These are phyloP conservation scores for Podospora appendiculata DNA, from an alignment of 495 filamentous ascomycete genomes.

Conservation along the genomic window DNA sequence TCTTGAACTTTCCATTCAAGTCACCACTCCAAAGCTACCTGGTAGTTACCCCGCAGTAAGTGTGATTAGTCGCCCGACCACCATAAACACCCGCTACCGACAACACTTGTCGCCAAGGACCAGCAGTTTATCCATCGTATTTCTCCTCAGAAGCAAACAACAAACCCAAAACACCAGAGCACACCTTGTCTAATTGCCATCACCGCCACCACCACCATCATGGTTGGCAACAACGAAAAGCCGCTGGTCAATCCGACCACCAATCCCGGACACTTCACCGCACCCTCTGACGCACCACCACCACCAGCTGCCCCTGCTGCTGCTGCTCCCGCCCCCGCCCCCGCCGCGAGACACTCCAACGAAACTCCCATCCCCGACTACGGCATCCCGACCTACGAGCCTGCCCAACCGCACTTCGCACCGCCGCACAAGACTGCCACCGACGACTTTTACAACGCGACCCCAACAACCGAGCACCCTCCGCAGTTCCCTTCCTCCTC, in stretches of 20 bases:
- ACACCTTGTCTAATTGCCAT: neutral
- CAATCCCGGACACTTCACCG: too few species aligned
- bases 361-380: slow-evolving; percentile 23
- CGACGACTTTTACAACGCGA: slow-evolving; percentile 20
- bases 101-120: too few species aligned
- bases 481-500: slow-evolving; percentile 6
- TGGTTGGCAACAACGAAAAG: slow-evolving; percentile 5
- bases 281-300: slow-evolving; percentile 7
- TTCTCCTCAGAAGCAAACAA: neutral
- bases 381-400: slow-evolving; percentile 19
- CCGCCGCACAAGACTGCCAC: slow-evolving; percentile 1
- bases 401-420: slow-evolving; percentile 16
- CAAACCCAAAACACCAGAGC: neutral
- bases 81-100: too few species aligned
- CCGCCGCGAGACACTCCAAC: slow-evolving; percentile 15
- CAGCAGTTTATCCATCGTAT: too few species aligned
- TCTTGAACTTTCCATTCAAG: too few species aligned
- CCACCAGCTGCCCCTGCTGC: slow-evolving; percentile 13
- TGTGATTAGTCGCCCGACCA: too few species aligned
- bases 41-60: too few species aligned
- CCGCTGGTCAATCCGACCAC: slow-evolving; percentile 3
- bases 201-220: slow-evolving; percentile 10
- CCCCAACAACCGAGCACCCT: slow-evolving; percentile 16
- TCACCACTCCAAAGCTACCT: too few species aligned
- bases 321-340: slow-evolving; percentile 16